A percentile compares a stretch with the other conserved stretches of the same genome.
Conservation (phyloP, 2,329 filamentous ascomycete species). For the Hawksworthiomyces lignivorus region DNA sequence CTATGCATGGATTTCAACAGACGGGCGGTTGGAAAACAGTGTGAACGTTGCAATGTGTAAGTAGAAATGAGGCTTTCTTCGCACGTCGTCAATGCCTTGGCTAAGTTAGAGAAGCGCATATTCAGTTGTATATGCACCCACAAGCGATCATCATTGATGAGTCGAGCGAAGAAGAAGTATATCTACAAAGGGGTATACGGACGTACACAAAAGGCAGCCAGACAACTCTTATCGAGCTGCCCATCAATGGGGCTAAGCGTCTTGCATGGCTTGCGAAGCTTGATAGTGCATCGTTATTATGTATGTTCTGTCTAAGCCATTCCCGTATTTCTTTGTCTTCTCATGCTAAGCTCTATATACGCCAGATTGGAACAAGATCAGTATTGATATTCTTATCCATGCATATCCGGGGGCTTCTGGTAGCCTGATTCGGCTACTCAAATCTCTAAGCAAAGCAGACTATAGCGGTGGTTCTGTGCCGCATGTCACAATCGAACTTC, state of each 20-base stretch:
- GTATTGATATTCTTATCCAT: constrained; percentile 77
- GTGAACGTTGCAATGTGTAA: constrained; percentile 57
- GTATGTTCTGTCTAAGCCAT: constrained; percentile 31
- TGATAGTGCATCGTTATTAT: constrained; percentile 61
- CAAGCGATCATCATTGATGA: constrained; percentile 69
- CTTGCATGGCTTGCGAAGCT: constrained; percentile 73
- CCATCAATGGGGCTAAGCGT: constrained; percentile 51
- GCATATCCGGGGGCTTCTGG: constrained; percentile 64
- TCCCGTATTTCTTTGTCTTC: neutral
- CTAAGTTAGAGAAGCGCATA: too few relatives aligned
- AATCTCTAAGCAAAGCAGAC: constrained; percentile 68
- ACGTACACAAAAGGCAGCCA: constrained; percentile 42
- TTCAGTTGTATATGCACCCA: constrained; percentile 67
- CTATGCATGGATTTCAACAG: constrained; percentile 59
- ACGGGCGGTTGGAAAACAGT: constrained; percentile 59
- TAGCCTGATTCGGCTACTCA: constrained; percentile 66
- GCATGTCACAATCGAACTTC: constrained; percentile 77
- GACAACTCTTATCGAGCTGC: constrained; percentile 68
- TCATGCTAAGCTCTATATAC: constrained; percentile 16
- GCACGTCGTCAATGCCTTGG: too few relatives aligned
- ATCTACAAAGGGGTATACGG: constrained; percentile 55
- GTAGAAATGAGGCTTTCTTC: too few relatives aligned
- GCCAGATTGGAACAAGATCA: constrained; percentile 67
- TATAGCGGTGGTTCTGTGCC: constrained; percentile 63
- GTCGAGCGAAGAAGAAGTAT: constrained; percentile 56